Evolutionary conservation across 139 green algal species (phyloP).

Genomic region (Coelastrella sp.): DNA sequence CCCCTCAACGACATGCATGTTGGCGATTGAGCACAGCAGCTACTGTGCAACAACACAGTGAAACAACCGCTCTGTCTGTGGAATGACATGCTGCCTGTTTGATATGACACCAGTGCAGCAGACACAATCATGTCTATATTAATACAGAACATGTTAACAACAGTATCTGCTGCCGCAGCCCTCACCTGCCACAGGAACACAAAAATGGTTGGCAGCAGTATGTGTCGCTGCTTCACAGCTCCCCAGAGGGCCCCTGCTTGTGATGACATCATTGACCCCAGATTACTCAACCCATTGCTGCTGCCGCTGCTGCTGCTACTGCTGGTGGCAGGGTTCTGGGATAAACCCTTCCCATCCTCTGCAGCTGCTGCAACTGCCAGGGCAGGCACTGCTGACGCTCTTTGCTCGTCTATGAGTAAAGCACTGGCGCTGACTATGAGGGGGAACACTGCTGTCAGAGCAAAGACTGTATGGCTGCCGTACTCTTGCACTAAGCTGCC

Average conservation of each 20-base stretch:
- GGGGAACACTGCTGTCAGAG: constrained; percentile 71
- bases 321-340: not conserved
- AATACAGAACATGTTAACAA: not conserved
- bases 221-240: constrained; percentile 56
- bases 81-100: no score
- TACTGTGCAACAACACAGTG: no score
- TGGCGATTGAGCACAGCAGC: no score
- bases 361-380: not conserved
- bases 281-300: not conserved
- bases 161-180: not conserved
- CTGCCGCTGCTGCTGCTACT: constrained; percentile 18
- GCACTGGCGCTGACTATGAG: constrained; percentile 64
- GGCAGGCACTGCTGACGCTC: not conserved
- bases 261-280: not conserved
- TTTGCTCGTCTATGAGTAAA: constrained; percentile 73
- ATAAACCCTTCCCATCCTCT: not conserved
- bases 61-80: no score
- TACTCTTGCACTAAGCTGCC: constrained; percentile 82
- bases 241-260: constrained; percentile 59
- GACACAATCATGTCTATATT: not conserved
- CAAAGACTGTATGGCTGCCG: constrained; percentile 65
- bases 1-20: no score
- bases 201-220: constrained; percentile 64
- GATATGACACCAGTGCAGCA: no score
- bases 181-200: constrained; percentile 74